Conservation (phyloP, 163 green algal genomes). For the Chlamydomonas reinhardtii region DNA sequence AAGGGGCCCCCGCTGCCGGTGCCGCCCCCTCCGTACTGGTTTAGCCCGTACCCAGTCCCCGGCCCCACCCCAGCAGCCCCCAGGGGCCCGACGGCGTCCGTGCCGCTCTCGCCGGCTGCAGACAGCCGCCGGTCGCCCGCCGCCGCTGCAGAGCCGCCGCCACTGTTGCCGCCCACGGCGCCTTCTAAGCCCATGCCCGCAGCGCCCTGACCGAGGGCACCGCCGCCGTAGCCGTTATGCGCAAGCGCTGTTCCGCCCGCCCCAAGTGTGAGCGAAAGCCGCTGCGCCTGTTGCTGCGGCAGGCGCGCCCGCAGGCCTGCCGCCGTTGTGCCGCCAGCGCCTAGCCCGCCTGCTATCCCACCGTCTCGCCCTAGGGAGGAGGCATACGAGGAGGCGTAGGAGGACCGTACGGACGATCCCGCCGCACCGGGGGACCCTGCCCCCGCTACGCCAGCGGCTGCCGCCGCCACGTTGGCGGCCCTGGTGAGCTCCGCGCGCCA, state of each 20-base stretch:
- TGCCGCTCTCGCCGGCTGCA: no score
- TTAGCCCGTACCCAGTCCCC: no score
- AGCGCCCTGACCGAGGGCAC: no score
- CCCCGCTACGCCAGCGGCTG: background rate
- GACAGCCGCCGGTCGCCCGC: no score
- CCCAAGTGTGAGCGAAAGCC: background rate
- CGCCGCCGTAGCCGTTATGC: no score
- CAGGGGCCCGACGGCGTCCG: no score
- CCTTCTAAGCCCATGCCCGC: no score
- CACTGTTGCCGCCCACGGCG: no score
- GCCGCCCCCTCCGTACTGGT: background rate
- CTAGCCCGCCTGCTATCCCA: background rate
- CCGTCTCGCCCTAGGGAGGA: background rate
- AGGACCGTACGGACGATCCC: background rate
- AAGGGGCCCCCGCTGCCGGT: background rate
- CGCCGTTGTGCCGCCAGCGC: background rate
- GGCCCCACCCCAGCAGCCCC: no score
- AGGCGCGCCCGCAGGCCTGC: background rate
- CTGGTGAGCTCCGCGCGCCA: conserved; percentile 10
- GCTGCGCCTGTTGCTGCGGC: background rate
- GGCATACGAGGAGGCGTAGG: background rate
- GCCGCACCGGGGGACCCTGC: background rate
- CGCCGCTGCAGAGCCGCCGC: no score
- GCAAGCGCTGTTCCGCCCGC: no score
- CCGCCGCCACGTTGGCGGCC: background rate